Base-by-base conservation (phyloP, 2,329 filamentous ascomycete genomes). In the Aspergillus jensenii region DNA sequence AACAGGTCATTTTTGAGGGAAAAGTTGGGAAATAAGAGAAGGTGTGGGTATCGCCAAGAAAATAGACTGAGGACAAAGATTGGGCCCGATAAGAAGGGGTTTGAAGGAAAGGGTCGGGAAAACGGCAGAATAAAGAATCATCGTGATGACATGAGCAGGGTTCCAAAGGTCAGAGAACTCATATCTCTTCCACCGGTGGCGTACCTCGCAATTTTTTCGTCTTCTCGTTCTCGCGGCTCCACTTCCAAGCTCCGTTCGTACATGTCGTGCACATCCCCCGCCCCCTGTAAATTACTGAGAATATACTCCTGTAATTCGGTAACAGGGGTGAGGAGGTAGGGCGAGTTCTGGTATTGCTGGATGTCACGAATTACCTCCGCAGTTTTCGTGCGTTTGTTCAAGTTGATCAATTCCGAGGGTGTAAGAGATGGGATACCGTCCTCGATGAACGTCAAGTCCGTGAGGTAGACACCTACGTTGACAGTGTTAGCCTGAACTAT, bases 191-290 rank as follows among this genome's bases (percentile, higher is more conserved):
- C 62, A 52, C 62, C 46, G 62, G 67, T 65, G 61, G 72, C 85
- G 70, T 87, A 96, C 93, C 95, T 96, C 73, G 96, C 93, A 82
- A 99, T 98, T 84, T 98, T 98, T 80, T 99, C 95, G 73, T 99
- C 95, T 80, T 99, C 95, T 69, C 95, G 86, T 80, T 99, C 95
- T 69, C 95, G 86, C 62, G 95, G 95, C 75, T 99, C 95, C 60
- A 99, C 88, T 70, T 88, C 84, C 78, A 99, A 81, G 78, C 92
- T 96, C 82, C 93, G 93, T 76, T 98, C 93, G 80, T 98, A 99
- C 95, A 98, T 98, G 81, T 98, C 93, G 75, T 98, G 93, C 62
- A 99, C 95, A 74, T 98, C 93, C 52, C 92, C 90, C 4, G 95
- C 93, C 31, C 89, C 89, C 78, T 96, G 90, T 90, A 98, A 96